These are phyloP conservation scores for Vinca minor DNA, from an alignment of 257 asterid genomes.

Conservation along the genomic window DNA sequence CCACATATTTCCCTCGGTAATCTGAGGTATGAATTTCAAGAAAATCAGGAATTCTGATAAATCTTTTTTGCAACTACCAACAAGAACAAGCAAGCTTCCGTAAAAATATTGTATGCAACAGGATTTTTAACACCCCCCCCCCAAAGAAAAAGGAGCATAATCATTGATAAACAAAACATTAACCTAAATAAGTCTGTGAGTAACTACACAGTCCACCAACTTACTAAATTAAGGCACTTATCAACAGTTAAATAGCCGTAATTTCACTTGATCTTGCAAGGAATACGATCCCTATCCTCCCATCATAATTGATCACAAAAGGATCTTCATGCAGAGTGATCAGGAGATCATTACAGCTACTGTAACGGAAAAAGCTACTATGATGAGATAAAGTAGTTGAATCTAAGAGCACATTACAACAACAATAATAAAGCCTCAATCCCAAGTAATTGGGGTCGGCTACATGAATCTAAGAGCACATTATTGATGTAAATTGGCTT, in stretches of 20 bases:
- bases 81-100: slow-evolving; percentile 1
- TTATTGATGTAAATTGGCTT: background rate
- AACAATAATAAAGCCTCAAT: too few species aligned
- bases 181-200: background rate
- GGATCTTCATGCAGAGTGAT: background rate
- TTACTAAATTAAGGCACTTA: background rate
- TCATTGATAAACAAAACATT: background rate
- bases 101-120: background rate
- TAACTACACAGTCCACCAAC: background rate
- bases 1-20: slow-evolving; percentile 96
- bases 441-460: too few species aligned
- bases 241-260: background rate
- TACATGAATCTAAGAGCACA: too few species aligned
- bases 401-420: too few species aligned
- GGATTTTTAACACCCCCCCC: too few species aligned
- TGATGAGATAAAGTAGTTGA: background rate
- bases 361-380: background rate
- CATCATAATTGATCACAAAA: too few species aligned
- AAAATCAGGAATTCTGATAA: slow-evolving; percentile 5
- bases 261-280: background rate
- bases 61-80: background rate
- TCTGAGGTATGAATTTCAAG: slow-evolving; percentile 35
- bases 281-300: too few species aligned
- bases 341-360: background rate
- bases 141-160: background rate